Percentiles rank a stretch among this genome's conserved stretches.
Evolutionary conservation across 192 early-diverging fungal genomes (phyloP).

Genomic region (Mycoemilia scoparia): DNA sequence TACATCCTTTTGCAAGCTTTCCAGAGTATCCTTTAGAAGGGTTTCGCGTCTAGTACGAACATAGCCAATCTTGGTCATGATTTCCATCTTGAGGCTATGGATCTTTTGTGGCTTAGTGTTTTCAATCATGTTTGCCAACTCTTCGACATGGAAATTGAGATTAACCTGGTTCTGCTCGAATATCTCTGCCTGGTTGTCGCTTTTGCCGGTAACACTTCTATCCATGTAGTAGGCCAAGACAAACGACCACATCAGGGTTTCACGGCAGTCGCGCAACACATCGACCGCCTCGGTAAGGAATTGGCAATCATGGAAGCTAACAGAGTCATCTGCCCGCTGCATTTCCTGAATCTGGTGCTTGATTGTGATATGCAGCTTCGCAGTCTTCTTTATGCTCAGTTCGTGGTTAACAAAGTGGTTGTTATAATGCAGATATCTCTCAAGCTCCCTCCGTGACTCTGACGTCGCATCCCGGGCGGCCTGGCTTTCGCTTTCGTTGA

Average conservation of each 20-base stretch:
- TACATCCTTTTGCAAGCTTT: conserved; percentile 62
- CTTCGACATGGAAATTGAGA: conserved; percentile 94
- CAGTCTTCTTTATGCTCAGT: conserved; percentile 77
- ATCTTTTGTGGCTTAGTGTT: conserved; percentile 60
- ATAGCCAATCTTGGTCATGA: conserved; percentile 88
- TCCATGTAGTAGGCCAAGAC: conserved; percentile 88
- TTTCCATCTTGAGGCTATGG: conserved; percentile 59
- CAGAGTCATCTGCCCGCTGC: conserved; percentile 64
- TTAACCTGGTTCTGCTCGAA: conserved; percentile 98
- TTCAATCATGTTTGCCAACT: conserved; percentile 81
- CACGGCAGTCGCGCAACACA: conserved; percentile 70
- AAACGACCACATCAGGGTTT: conserved; percentile 95
- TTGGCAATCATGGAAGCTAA: conserved; percentile 99
- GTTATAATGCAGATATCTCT: conserved; percentile 95
- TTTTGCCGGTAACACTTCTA: too few relatives aligned
- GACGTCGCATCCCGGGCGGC: conserved; percentile 75
- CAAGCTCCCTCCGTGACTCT: conserved; percentile 68
- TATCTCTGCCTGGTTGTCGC: conserved; percentile 70
- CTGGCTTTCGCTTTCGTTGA: conserved; percentile 73
- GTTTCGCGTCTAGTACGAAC: conserved; percentile 76
- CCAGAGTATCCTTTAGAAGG: conserved; percentile 75
- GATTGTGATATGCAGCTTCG: conserved; percentile 36
- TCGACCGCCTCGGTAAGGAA: conserved; percentile 87
- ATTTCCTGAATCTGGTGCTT: conserved; percentile 75
- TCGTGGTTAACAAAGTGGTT: conserved; percentile 97